phyloP scores from a whole-genome alignment of 345 rosid genomes.

The Eucalyptus curtisii region DNA sequence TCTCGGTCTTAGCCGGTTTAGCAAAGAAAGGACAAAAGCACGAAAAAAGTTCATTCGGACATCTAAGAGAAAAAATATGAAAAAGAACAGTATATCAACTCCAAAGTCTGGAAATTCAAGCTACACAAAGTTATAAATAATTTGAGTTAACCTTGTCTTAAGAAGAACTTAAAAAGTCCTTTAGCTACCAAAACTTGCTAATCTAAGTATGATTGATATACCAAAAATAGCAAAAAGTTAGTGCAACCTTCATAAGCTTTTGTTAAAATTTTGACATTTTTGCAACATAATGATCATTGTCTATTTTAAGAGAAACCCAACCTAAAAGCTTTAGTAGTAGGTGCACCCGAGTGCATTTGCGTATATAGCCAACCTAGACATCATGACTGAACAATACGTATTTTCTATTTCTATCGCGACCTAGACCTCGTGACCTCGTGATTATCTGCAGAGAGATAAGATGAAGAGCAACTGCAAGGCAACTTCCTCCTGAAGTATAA shows the following conservation, averaged over 20 bases:
- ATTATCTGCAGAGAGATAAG: too few species aligned
- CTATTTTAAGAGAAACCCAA: neutral
- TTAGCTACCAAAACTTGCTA: neutral
- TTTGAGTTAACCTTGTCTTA: neutral
- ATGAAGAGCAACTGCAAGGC: too few species aligned
- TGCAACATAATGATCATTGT: neutral
- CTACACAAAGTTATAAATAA: neutral
- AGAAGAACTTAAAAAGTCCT: neutral
- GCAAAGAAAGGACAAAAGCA: neutral
- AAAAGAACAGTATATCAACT: too few species aligned
- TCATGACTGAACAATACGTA: neutral
- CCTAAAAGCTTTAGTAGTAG: neutral
- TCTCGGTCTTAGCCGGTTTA: slow-evolving; percentile 19
- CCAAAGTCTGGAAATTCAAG: neutral
- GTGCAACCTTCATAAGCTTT: neutral
- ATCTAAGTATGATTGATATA: neutral
- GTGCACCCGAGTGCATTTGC: neutral
- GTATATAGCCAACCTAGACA: neutral
- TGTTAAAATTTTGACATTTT: neutral
- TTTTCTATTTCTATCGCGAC: too few species aligned
- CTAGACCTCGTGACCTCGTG: too few species aligned
- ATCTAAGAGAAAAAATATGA: neutral
- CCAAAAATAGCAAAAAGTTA: neutral
- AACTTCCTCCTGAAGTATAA: too few species aligned
- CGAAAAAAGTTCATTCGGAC: neutral